Evolutionary conservation across 306 rosid genomes (phyloP).

Genomic region (Alnus rubra): DNA sequence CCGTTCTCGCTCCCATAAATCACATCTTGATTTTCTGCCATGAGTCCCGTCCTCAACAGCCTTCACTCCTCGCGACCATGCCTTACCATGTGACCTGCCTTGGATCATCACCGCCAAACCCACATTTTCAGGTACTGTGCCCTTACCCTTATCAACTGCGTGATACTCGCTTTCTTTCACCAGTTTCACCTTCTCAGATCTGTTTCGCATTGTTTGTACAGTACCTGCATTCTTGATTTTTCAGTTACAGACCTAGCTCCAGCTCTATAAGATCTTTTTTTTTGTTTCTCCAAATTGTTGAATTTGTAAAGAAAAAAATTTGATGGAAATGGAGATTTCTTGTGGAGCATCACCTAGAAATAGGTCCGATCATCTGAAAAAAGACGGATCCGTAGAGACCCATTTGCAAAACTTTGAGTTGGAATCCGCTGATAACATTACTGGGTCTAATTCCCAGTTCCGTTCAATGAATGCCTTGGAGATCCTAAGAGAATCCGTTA

Average conservation of each 20-base stretch:
- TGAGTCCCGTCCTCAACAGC: slow-evolving; percentile 4
- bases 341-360: slow-evolving; percentile 53
- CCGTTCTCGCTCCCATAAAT: neutral
- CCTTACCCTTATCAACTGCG: slow-evolving; percentile 35
- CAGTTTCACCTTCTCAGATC: slow-evolving; percentile 23
- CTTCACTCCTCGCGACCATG: neutral
- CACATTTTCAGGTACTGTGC: slow-evolving; percentile 26
- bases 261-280: slow-evolving; percentile 36
- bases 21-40: slow-evolving; percentile 24
- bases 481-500: slow-evolving; percentile 79
- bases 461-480: slow-evolving; percentile 88
- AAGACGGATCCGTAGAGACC: slow-evolving; percentile 56
- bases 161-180: neutral
- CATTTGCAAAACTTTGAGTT: slow-evolving; percentile 40
- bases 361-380: slow-evolving; percentile 50
- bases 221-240: slow-evolving; percentile 24
- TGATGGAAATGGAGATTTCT: slow-evolving; percentile 54
- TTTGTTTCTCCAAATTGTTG: slow-evolving; percentile 8
- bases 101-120: neutral
- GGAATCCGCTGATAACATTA: slow-evolving; percentile 36
- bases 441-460: slow-evolving; percentile 28
- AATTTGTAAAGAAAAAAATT: slow-evolving; percentile 26
- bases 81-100: slow-evolving; percentile 21
- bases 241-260: slow-evolving; percentile 22
- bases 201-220: slow-evolving; percentile 16